Evolutionary conservation across 2,329 filamentous ascomycete genomes (phyloP), one percentile per base, ranked within the genome.

Genomic region (Fusarium liriodendri): DNA sequence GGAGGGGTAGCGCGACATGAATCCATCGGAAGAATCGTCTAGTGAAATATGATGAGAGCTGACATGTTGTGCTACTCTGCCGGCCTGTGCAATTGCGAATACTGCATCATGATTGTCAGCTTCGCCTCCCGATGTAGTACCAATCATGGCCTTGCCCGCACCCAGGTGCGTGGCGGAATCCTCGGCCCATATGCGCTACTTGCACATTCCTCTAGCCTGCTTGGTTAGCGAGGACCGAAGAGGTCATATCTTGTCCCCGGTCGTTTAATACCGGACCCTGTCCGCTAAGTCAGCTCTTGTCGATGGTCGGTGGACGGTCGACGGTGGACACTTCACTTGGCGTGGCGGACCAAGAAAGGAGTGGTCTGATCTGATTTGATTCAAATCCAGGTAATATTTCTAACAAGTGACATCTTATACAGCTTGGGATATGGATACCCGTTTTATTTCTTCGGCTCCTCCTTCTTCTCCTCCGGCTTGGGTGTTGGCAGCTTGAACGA

Each of bases 401-500:
- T 79, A 79, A 78, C 73, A 80, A 77, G 75, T 71, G 67, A 78
- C 78, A 73, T 79, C 79, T 79, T 80, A 73, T 81, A 82, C 77
- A 80, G 68, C 66, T 79, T 78, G 66, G 72, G 69, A 52, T 52
- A n/a, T 64, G 61, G 22, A 66, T 57, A 57, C 60, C 66, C 62
- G 42, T 58, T 81, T 85, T 95, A 96, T 88, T 98, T 98, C 92
- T 98, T 97, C 79, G 93, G 90, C 85, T 96, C 94, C 83, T 95
- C 94, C 83, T 93, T 92, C 88, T 95, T 95, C 80, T 94, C 93
- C 86, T 99, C 97, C 6, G 97, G 96, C 87, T 98, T 97, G 62
- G 97, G 94, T 58, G 94, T 98, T 32, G 97, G 97, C 73, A 99
- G 88, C 87, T 98, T 98, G 89, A 98, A 98, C 82, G 84, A 89